Evolutionary conservation across 768 basidiomycete species (phyloP).

Genomic region (Boletus patriciae): DNA sequence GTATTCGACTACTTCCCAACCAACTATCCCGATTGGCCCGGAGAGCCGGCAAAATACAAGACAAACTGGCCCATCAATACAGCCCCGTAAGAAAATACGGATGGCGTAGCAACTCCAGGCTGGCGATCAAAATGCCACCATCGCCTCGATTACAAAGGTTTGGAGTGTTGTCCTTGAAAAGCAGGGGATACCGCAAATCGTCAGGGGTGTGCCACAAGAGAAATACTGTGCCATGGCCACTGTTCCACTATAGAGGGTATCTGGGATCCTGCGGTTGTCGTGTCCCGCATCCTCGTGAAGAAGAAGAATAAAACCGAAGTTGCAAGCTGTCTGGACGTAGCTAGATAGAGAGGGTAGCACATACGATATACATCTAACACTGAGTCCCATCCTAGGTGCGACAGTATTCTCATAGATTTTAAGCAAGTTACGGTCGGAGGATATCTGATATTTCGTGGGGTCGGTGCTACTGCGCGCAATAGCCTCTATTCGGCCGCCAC

Average conservation of each 20-base stretch:
- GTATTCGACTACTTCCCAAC: background rate
- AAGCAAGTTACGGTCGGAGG: background rate
- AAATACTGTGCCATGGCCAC: background rate
- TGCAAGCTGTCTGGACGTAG: background rate
- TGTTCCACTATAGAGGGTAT: background rate
- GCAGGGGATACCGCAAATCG: background rate
- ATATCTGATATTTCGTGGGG: background rate
- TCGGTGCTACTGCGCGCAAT: background rate
- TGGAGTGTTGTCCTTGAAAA: background rate
- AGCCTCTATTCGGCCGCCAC: conserved; percentile 8
- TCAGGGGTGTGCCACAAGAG: background rate
- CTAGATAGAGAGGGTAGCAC: background rate
- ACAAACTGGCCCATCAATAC: background rate
- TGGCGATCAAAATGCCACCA: background rate
- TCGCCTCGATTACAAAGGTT: background rate
- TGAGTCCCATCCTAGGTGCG: background rate
- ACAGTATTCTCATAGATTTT: background rate
- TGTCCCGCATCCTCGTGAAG: background rate
- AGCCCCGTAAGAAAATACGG: background rate
- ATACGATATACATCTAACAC: background rate
- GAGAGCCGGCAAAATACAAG: background rate
- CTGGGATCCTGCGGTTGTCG: background rate
- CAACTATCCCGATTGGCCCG: background rate
- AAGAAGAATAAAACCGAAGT: background rate
- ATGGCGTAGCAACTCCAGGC: background rate